Percentiles rank a stretch among this genome's conserved stretches.
Evolutionary conservation across 768 basidiomycete genomes (phyloP).

Genomic region (Auricularia sp.): DNA sequence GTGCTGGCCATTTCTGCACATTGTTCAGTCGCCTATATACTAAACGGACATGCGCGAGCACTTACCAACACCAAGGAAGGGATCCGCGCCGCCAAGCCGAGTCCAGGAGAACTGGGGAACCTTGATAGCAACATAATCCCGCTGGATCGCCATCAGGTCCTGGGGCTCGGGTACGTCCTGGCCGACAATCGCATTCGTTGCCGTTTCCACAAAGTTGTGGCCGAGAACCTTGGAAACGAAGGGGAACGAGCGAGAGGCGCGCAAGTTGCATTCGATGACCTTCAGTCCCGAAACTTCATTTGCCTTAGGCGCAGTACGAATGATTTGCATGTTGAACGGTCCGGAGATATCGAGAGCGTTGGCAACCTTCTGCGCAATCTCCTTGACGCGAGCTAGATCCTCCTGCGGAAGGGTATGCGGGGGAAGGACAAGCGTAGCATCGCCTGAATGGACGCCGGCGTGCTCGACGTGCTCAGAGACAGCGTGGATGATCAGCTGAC

Average conservation of each 20-base stretch:
- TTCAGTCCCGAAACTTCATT: constrained; percentile 65
- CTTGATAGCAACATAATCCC: constrained; percentile 93
- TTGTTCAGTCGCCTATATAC: neutral
- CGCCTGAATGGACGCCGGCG: constrained; percentile 97
- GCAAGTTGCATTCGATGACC: constrained; percentile 98
- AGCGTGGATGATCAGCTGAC: constrained; percentile 86
- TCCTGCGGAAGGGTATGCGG: constrained; percentile 68
- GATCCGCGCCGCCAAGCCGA: constrained; percentile 89
- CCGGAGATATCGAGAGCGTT: constrained; percentile 93
- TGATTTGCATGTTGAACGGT: constrained; percentile 99
- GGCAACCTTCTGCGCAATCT: constrained; percentile 91
- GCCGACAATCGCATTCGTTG: constrained; percentile 78
- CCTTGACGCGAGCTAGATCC: constrained; percentile 84
- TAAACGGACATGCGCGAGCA: constrained; percentile 12
- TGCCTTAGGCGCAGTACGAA: constrained; percentile 59
- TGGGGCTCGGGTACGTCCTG: constrained; percentile 82
- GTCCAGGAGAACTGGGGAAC: constrained; percentile 99
- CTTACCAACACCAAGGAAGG: constrained; percentile 89
- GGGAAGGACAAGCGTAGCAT: constrained; percentile 94
- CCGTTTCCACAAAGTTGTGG: constrained; percentile 93
- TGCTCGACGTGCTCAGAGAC: constrained; percentile 98
- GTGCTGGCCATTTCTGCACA: constrained; percentile 91
- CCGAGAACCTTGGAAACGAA: constrained; percentile 98
- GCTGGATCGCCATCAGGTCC: constrained; percentile 81
- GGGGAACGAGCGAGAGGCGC: constrained; percentile 96